Conservation (phyloP, 139 green algal species). For the Picochlorum sp. region DNA sequence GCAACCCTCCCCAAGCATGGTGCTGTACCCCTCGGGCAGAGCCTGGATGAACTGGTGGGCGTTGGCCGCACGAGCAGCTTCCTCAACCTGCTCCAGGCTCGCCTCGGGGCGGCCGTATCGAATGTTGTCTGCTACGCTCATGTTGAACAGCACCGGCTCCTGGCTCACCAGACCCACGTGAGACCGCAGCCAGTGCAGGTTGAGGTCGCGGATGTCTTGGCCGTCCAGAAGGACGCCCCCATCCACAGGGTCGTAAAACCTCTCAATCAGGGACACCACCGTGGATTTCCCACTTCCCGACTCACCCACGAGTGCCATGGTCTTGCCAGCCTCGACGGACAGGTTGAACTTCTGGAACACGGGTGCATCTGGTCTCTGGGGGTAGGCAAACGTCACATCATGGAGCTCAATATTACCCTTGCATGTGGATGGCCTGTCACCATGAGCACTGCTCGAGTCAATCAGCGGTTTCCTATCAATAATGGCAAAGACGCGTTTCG, state of each 20-base stretch:
- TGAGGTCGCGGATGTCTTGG: conserved; percentile 58
- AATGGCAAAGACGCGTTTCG: conserved; percentile 61
- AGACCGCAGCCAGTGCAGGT: conserved; percentile 67
- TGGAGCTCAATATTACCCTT: conserved; percentile 29
- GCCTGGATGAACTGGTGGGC: conserved; percentile 48
- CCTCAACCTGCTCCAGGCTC: conserved; percentile 39
- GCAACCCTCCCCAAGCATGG: conserved; percentile 42
- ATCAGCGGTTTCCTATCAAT: conserved; percentile 68
- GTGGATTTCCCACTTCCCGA: conserved; percentile 89
- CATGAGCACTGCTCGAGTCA: conserved; percentile 30
- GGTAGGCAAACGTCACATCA: conserved; percentile 61
- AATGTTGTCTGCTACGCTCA: conserved; percentile 68
- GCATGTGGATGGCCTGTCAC: conserved; percentile 6
- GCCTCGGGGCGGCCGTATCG: conserved; percentile 45
- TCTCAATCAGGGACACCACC: conserved; percentile 73
- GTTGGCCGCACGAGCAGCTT: conserved; percentile 51
- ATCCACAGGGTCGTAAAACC: conserved; percentile 70
- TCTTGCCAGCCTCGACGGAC: conserved; percentile 38
- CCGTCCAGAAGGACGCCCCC: conserved; percentile 62
- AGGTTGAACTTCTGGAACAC: conserved; percentile 67
- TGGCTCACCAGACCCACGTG: conserved; percentile 77
- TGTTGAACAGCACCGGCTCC: conserved; percentile 81
- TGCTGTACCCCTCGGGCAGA: conserved; percentile 60
- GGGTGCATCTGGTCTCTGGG: conserved; percentile 27
- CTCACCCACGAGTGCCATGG: conserved; percentile 84